Evolutionary conservation across 345 rosid species (phyloP), one percentile per base, ranked within the genome.

Genomic region (Citrus hindsii): DNA sequence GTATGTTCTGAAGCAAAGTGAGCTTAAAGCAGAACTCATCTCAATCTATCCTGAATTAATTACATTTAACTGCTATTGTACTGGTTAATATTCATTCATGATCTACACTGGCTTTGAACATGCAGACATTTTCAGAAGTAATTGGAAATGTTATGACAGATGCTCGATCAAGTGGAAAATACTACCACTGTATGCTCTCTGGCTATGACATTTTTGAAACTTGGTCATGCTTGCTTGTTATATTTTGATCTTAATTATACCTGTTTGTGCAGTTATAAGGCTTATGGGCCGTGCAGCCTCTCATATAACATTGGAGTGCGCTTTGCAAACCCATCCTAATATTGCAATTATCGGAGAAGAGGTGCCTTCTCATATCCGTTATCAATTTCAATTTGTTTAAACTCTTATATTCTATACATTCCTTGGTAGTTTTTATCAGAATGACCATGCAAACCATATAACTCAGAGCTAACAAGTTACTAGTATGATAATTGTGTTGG

Each of bases 221-320:
- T 38, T 24, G 16, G 35, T 59, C 27, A 33, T 58, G n/a, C 6
- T 2, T 59, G 10, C 10, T 56, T 5, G 24, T 59, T 13, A 18
- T 18, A 42, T 35, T 24, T 14, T 51, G 18, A 71, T 28, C 27
- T 24, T 3, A 51, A 53, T 21, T 14, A n/a, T 14, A n/a, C 30
- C 32, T 14, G 25, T 75, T 13, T 7, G 35, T 77, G 64, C 81
- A 85, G 88, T 85, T 81, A 83, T 83, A 35, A 71, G 88, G 78
- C 86, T 85, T 61, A 83, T 85, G 86, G 88, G 88, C 28, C 88
- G 88, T 53, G 86, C 88, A 37, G 88, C 88, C 60, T 85, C 88
- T 24, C 88, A 85, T 58, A 85, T 85, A 76, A 85, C 88, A 38
- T 77, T 85, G 74, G 88, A 85, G 76, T 85, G 88, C 74, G 86